Percentiles rank a stretch among this genome's conserved stretches.
Evolutionary conservation across 371 early-diverging fungal species (phyloP).

Genomic region (Dichotomocladium elegans): DNA sequence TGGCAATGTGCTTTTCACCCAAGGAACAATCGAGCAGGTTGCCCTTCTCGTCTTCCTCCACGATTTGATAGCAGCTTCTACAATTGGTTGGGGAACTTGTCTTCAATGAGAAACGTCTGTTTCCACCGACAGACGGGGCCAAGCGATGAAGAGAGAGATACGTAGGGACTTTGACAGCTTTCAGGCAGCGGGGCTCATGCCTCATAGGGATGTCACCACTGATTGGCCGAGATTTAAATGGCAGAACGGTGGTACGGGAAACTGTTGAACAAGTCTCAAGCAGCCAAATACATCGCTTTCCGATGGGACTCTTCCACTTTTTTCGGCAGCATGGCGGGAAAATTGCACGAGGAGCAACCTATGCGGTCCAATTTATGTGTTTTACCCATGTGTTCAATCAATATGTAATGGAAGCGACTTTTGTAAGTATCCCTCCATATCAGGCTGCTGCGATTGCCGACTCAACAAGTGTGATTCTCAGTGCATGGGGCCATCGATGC

Average conservation of each 20-base stretch:
- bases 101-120: too few relatives aligned
- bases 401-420: constrained; percentile 65
- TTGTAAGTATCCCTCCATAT: constrained; percentile 39
- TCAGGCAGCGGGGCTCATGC: too few relatives aligned
- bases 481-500: constrained; percentile 87
- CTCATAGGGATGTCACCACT: too few relatives aligned
- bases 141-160: too few relatives aligned
- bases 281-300: constrained; percentile 10
- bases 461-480: constrained; percentile 7
- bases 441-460: not conserved
- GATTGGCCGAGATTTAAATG: too few relatives aligned
- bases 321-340: constrained; percentile 14
- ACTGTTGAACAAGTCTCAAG: constrained; percentile 27
- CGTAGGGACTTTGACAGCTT: too few relatives aligned
- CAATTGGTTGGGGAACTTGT: too few relatives aligned
- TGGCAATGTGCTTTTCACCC: too few relatives aligned
- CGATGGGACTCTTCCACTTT: constrained; percentile 9
- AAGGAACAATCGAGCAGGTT: too few relatives aligned
- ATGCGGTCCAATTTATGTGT: constrained; percentile 52
- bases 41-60: too few relatives aligned
- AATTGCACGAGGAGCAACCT: constrained; percentile 18
- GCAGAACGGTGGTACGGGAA: constrained; percentile 15
- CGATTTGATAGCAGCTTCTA: too few relatives aligned
- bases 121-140: too few relatives aligned
- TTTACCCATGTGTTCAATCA: constrained; percentile 60